Percentiles rank a stretch among this genome's conserved stretches.
These are phyloP conservation scores for Euphrasia confusa DNA, from an alignment of 257 asterid species.

Conservation along the genomic window DNA sequence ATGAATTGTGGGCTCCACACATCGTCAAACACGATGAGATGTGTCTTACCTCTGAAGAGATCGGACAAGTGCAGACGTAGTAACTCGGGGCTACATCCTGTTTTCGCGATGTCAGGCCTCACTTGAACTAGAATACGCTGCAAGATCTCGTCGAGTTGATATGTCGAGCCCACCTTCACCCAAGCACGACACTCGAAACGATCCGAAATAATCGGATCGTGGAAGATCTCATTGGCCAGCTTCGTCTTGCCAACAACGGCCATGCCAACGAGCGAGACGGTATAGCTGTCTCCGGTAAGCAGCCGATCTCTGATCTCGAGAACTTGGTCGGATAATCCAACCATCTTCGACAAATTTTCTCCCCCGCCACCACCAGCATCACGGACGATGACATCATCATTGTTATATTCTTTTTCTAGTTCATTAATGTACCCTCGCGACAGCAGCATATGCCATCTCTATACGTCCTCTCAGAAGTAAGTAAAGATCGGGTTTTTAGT, in stretches of 20 bases:
- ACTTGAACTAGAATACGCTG: neutral
- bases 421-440: neutral
- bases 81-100: neutral
- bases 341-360: neutral
- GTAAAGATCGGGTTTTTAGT: no score
- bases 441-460: no score
- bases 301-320: neutral
- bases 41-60: neutral
- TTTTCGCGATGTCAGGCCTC: neutral
- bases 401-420: neutral
- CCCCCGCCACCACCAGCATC: neutral
- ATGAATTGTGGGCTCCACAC: neutral
- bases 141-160: neutral
- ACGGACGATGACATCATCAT: neutral
- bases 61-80: neutral
- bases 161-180: constrained; percentile 6
- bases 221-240: neutral
- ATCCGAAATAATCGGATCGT: neutral
- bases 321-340: neutral
- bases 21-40: constrained; percentile 21
- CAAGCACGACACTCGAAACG: constrained; percentile 18
- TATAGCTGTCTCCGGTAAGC: neutral
- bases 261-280: neutral
- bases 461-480: no score
- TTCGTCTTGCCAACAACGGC: constrained; percentile 12